Evolutionary conservation across 192 early-diverging fungal species (phyloP).

Genomic region (Coemansia sp.): DNA sequence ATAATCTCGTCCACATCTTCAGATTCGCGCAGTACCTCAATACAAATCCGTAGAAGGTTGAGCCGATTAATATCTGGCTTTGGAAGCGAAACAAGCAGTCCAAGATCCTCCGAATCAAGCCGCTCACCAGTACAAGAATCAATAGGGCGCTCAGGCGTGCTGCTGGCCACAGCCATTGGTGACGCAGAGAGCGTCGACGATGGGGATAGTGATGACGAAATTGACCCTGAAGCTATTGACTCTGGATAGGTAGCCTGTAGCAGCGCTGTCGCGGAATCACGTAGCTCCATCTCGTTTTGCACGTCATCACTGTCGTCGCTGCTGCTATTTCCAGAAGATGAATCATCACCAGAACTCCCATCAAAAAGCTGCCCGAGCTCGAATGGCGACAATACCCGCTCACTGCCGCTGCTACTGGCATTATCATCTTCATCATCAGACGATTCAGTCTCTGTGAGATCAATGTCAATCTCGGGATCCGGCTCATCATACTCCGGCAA

Average conservation of each 20-base stretch:
- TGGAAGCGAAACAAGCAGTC: slow-evolving; percentile 34
- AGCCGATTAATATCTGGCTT: slow-evolving; percentile 42
- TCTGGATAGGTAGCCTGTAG: slow-evolving; percentile 38
- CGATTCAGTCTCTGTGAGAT: slow-evolving; percentile 28
- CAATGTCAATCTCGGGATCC: slow-evolving; percentile 35
- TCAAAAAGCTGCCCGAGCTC: not conserved
- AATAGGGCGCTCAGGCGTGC: slow-evolving; percentile 30
- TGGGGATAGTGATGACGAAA: slow-evolving; percentile 51
- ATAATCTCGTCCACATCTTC: slow-evolving; percentile 43
- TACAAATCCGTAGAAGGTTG: slow-evolving; percentile 35
- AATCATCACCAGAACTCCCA: not conserved
- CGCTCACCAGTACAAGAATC: slow-evolving; percentile 20
- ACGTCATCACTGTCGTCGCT: slow-evolving; percentile 13
- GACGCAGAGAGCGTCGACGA: slow-evolving; percentile 53
- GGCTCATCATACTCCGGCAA: slow-evolving; percentile 51
- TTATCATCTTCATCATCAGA: slow-evolving; percentile 19
- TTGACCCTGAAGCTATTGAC: slow-evolving; percentile 41
- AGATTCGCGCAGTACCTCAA: slow-evolving; percentile 47
- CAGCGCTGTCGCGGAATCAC: slow-evolving; percentile 42
- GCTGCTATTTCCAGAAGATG: slow-evolving; percentile 5
- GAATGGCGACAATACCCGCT: not conserved
- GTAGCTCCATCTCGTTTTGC: slow-evolving; percentile 27
- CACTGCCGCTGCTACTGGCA: slow-evolving; percentile 1
- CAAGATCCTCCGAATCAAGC: slow-evolving; percentile 41
- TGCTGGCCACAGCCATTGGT: slow-evolving; percentile 42